These are phyloP conservation scores for Lactifluus rugatus DNA, from an alignment of 768 basidiomycete genomes.

Conservation along the genomic window DNA sequence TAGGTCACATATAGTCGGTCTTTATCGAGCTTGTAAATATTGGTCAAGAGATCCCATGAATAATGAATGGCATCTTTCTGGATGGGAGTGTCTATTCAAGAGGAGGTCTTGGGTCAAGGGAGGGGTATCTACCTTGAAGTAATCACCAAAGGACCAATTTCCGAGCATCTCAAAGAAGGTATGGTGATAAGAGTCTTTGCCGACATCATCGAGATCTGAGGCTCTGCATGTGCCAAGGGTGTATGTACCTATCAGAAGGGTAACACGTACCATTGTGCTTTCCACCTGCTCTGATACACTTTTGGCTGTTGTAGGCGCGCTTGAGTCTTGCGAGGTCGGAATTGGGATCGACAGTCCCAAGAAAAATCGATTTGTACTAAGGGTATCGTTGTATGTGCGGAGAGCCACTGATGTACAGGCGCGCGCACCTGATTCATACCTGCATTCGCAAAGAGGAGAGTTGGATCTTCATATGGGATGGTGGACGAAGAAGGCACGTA, in stretches of 20 bases:
- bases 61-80: constrained; percentile 89
- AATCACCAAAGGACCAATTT: constrained; percentile 99
- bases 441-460: constrained; percentile 95
- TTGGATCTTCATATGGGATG: constrained; percentile 96
- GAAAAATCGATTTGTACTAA: constrained; percentile 93
- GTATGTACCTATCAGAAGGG: background rate
- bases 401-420: too few species aligned
- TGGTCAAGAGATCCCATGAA: constrained; percentile 92
- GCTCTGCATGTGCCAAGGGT: constrained; percentile 1
- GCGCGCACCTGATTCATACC: constrained; percentile 83
- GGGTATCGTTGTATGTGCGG: constrained; percentile 7
- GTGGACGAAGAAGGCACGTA: constrained; percentile 88
- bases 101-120: background rate
- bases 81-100: background rate
- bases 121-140: constrained; percentile 73
- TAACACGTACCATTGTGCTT: constrained; percentile 81
- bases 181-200: constrained; percentile 96
- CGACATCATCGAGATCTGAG: constrained; percentile 94
- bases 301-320: constrained; percentile 93
- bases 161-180: constrained; percentile 99
- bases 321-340: constrained; percentile 85
- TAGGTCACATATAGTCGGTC: constrained; percentile 96
- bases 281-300: constrained; percentile 97
- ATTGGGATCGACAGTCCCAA: constrained; percentile 95
- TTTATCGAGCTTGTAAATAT: constrained; percentile 77